Percentiles rank a stretch among this genome's conserved stretches.
These are phyloP conservation scores for Pythium sukuiense DNA, from an alignment of 352 stramenopile genomes.

Conservation along the genomic window DNA sequence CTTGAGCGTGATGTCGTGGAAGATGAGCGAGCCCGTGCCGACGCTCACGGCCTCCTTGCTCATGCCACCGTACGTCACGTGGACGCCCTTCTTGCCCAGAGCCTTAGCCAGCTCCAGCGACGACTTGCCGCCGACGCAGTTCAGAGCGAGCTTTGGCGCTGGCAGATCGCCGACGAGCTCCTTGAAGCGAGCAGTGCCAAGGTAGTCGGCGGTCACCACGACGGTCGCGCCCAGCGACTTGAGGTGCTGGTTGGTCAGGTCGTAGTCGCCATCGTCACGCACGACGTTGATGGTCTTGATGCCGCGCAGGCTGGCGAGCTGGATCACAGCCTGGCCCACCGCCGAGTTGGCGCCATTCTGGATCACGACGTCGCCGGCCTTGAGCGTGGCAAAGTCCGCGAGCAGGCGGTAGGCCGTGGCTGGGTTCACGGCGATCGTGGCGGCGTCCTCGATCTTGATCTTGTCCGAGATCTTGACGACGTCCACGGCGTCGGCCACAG, in stretches of 20 bases:
- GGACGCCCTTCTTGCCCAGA: conserved; percentile 72
- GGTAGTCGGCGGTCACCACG: conserved; percentile 73
- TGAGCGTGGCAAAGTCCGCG: conserved; percentile 77
- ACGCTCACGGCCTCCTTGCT: conserved; percentile 68
- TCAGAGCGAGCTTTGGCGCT: conserved; percentile 82
- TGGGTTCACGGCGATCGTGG: conserved; percentile 81
- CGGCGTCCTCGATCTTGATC: conserved; percentile 85
- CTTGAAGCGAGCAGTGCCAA: conserved; percentile 82
- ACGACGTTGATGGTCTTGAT: conserved; percentile 92
- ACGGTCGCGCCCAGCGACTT: conserved; percentile 79
- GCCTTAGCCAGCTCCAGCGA: conserved; percentile 68
- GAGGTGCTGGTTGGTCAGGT: conserved; percentile 69
- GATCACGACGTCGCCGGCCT: conserved; percentile 84
- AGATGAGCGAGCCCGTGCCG: conserved; percentile 76
- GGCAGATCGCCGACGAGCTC: conserved; percentile 80
- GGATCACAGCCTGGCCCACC: conserved; percentile 87
- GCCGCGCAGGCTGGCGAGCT: conserved; percentile 82
- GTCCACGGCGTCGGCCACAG: conserved; percentile 58
- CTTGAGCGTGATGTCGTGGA: conserved; percentile 88
- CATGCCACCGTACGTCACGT: conserved; percentile 84
- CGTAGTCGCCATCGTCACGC: conserved; percentile 80
- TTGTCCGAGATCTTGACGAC: conserved; percentile 79
- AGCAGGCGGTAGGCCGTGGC: conserved; percentile 86
- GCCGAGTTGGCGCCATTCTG: conserved; percentile 90
- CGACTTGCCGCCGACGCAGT: conserved; percentile 75